Conservation (phyloP, 148 eudicot species). For the Drosera capensis region DNA sequence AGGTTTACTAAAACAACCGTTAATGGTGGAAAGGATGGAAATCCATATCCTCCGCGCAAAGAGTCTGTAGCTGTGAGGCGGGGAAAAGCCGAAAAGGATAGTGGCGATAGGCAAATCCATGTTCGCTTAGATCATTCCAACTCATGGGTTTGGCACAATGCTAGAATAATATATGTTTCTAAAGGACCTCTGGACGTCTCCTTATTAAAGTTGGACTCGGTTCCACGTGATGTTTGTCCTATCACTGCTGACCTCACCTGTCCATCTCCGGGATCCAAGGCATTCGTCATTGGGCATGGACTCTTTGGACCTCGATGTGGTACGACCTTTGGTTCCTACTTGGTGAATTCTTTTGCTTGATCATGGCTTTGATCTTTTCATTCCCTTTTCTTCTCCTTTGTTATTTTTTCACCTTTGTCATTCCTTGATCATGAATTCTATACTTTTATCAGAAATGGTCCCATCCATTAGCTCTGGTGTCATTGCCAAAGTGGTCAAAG, state of each 20-base stretch:
- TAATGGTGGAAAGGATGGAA: constrained; percentile 21
- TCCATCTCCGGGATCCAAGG: constrained; percentile 72
- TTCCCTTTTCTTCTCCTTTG: neutral
- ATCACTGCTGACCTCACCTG: constrained; percentile 36
- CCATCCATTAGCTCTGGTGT: constrained; percentile 79
- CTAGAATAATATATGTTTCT: constrained; percentile 62
- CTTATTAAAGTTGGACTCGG: constrained; percentile 56
- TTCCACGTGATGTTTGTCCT: constrained; percentile 54
- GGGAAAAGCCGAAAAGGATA: constrained; percentile 4
- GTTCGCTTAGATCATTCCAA: constrained; percentile 60
- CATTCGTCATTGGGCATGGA: constrained; percentile 81
- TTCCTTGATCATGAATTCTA: neutral
- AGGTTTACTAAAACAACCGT: constrained; percentile 48
- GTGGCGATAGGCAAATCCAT: constrained; percentile 23
- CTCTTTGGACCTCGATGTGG: constrained; percentile 90
- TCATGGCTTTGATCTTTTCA: neutral
- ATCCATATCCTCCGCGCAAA: constrained; percentile 11
- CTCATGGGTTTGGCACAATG: constrained; percentile 78
- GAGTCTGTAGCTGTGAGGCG: constrained; percentile 10
- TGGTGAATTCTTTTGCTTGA: neutral
- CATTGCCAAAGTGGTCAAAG: constrained; percentile 74
- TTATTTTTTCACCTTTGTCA: neutral
- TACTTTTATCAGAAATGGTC: constrained; percentile 35
- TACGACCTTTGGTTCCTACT: constrained; percentile 14
- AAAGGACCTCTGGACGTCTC: constrained; percentile 83